phyloP scores from a whole-genome alignment of 176 grass and related monocot genomes.

The Avena atlantica region DNA sequence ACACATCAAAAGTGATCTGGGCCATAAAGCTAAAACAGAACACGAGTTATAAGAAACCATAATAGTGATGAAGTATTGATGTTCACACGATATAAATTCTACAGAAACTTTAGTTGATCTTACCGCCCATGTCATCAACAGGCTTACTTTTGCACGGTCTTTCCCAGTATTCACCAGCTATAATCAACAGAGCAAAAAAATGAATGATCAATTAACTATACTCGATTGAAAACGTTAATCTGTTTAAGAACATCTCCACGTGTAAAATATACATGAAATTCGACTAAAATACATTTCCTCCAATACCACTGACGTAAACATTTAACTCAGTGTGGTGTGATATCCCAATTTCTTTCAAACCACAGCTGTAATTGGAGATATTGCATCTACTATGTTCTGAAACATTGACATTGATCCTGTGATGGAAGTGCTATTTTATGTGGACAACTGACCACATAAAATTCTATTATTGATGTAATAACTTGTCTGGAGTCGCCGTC shows the following conservation, averaged over 20 bases:
- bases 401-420: not conserved
- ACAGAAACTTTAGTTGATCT: slow-evolving; percentile 38
- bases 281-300: not conserved
- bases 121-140: slow-evolving; percentile 99
- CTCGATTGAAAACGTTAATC: slow-evolving; percentile 18
- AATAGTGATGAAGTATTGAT: too few species aligned
- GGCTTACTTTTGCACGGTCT: slow-evolving; percentile 98
- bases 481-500: not conserved
- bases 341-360: not conserved
- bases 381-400: slow-evolving; percentile 18
- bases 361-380: not conserved
- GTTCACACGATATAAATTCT: not conserved
- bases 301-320: slow-evolving; percentile 25
- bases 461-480: slow-evolving; percentile 3
- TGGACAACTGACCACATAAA: not conserved
- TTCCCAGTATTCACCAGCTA: slow-evolving; percentile 96
- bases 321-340: not conserved
- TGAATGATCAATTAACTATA: slow-evolving; percentile 8
- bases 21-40: not conserved
- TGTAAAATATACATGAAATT: slow-evolving; percentile 24
- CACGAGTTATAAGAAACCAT: not conserved
- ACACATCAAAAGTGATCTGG: not conserved
- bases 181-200: slow-evolving; percentile 36
- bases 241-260: slow-evolving; percentile 11
- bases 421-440: not conserved